Conservation (phyloP, 1,139 yeast species). For the Kurtzmaniella quercitrusa region DNA sequence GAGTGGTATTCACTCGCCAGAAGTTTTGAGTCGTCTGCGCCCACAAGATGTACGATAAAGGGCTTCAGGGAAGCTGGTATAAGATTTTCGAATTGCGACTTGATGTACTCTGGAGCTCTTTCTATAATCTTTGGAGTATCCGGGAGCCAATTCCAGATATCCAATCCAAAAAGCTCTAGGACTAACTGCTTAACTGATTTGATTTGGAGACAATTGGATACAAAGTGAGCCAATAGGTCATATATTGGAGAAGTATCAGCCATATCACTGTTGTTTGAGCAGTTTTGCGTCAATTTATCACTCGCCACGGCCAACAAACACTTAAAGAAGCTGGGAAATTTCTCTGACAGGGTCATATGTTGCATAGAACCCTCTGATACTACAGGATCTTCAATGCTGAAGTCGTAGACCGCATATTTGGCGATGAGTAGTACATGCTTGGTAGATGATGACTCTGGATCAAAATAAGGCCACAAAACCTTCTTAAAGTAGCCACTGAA, state of each 20-base stretch:
- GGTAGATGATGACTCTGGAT: conserved; percentile 23
- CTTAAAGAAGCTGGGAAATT: background rate
- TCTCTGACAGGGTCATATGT: background rate
- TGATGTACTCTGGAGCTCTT: background rate
- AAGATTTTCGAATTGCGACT: conserved; percentile 14
- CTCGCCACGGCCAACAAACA: background rate
- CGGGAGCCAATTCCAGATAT: background rate
- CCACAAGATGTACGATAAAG: background rate
- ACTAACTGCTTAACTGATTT: background rate
- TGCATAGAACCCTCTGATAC: conserved; percentile 1
- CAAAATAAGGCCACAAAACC: conserved; percentile 39
- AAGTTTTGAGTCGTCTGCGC: background rate
- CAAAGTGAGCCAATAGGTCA: background rate
- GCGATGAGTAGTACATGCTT: conserved; percentile 37
- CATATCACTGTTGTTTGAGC: no score
- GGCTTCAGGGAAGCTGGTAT: conserved; percentile 5
- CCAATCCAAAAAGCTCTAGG: background rate
- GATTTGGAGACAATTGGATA: background rate
- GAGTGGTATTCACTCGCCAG: background rate
- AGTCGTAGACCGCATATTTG: conserved; percentile 11
- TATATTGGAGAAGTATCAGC: background rate
- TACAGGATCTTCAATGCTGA: conserved; percentile 9
- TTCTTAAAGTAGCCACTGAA: conserved; percentile 20
- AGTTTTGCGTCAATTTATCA: background rate
- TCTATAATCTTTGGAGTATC: background rate